Conservation (phyloP, 768 basidiomycete species). For the Steccherinum ochraceum region DNA sequence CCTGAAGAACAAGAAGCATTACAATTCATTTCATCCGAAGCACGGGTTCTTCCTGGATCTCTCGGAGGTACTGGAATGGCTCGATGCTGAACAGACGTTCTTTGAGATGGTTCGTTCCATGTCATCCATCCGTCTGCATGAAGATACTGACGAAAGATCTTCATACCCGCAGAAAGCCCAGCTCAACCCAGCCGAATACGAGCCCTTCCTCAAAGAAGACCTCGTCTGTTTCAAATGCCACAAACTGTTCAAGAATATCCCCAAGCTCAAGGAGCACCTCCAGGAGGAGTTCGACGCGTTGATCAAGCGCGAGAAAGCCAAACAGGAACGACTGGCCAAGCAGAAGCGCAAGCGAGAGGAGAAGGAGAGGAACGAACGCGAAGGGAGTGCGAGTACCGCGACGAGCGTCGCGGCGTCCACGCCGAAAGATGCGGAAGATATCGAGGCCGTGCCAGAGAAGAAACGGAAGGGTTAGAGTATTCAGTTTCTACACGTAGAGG, state of each 20-base stretch:
- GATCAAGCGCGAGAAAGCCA: conserved; percentile 34
- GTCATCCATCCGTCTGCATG: not conserved
- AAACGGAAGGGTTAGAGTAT: no score
- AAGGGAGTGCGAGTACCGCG: conserved; percentile 10
- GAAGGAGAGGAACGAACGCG: not conserved
- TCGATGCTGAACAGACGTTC: conserved; percentile 56
- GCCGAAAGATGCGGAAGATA: no score
- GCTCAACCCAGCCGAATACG: conserved; percentile 48
- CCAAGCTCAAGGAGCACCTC: conserved; percentile 67
- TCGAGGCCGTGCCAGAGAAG: no score
- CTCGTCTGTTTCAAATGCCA: conserved; percentile 67
- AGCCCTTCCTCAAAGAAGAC: conserved; percentile 58
- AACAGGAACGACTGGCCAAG: conserved; percentile 31
- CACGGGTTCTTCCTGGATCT: conserved; percentile 79
- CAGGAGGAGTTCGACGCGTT: conserved; percentile 64
- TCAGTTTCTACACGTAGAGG: no score
- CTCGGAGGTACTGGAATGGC: conserved; percentile 76
- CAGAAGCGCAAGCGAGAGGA: not conserved
- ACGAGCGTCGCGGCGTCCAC: no score
- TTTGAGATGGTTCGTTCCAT: conserved; percentile 39
- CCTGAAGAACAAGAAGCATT: conserved; percentile 85
- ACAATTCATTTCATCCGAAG: conserved; percentile 85
- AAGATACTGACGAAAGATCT: not conserved
- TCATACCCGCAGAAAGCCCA: conserved; percentile 39
- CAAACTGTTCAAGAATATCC: conserved; percentile 60